These are phyloP conservation scores for Allium sativum DNA, from an alignment of 106 monocot genomes.

Conservation along the genomic window DNA sequence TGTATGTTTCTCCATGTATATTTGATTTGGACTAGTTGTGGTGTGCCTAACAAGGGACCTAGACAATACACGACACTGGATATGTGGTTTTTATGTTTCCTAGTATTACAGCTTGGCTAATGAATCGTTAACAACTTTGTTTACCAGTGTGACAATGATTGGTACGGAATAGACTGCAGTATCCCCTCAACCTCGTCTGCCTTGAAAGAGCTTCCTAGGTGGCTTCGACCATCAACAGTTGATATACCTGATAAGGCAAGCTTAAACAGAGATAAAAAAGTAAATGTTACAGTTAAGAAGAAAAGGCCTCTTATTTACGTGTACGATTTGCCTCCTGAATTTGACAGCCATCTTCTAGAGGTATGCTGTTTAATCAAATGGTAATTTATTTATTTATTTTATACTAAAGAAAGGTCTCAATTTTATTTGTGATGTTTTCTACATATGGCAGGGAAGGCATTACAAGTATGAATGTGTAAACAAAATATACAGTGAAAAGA, in stretches of 20 bases:
- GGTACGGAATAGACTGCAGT: conserved; percentile 97
- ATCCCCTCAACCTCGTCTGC: conserved; percentile 56
- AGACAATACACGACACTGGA: no score
- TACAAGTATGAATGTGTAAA: conserved; percentile 78
- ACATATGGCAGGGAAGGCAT: conserved; percentile 61
- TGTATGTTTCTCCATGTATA: no score
- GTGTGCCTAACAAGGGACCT: no score
- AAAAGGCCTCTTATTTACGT: conserved; percentile 94
- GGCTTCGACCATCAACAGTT: conserved; percentile 61
- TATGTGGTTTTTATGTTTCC: background rate
- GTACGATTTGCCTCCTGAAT: conserved; percentile 91
- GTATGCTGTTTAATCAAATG: conserved; percentile 46
- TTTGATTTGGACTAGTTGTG: no score
- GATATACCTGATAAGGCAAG: conserved; percentile 30
- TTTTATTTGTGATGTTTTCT: background rate
- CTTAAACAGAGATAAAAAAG: conserved; percentile 10
- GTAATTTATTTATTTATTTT: conserved; percentile 12
- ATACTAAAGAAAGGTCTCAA: background rate
- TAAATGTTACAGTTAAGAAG: conserved; percentile 49
- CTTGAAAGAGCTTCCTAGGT: conserved; percentile 61
- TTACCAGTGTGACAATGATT: conserved; percentile 67
- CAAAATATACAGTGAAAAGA: conserved; percentile 59
- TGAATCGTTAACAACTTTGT: background rate
- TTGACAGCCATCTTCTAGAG: conserved; percentile 90
- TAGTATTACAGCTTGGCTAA: background rate